Evolutionary conservation across 176 grass and related monocot genomes (phyloP), one percentile per base, ranked within the genome.

Genomic region (Tuctoria greenei): DNA sequence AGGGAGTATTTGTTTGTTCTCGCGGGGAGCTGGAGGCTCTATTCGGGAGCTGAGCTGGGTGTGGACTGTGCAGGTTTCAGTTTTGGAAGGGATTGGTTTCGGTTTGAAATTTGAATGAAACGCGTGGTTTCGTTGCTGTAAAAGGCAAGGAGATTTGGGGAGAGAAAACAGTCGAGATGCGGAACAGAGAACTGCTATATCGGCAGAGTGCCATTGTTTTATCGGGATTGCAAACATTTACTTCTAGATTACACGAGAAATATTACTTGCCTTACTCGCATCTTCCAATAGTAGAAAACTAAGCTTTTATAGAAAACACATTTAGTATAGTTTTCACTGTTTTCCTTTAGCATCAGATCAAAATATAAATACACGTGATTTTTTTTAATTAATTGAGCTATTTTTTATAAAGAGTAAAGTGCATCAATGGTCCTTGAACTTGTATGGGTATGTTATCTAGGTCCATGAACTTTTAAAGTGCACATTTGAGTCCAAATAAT

Each of bases 21-120:
- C 41, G 0, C 2, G 38, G 39, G 26, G 61, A 83, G 67, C 59
- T 39, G 82, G 61, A 25, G 10, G 21, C 23, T 39, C 10, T 8
- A 28, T 16, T 60, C 34, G 36, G 77, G 25, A 27, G 43, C 24
- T 21, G 65, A 12, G 46, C 65, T 10, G 18, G 21, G 71, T 61
- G 14, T 44, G 64, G 37, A 23, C n/a, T 9, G 28, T 72, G 18
- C 46, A 66, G 20, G 51, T 52, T 25, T 18, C 26, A 34, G 12
- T 62, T 88, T 74, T 34, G 61, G 74, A 68, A 74, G 18, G 68
- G 61, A 61, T 78, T 60, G 24, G 67, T 72, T 78, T 60, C 9
- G 0, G 25, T 79, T 87, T 12, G 43, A 87, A 83, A 54, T 87
- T 83, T 60, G 68, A 83, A 61, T 37, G 79, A 17, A 50, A 54